phyloP scores from a whole-genome alignment of 371 early-diverging fungal genomes.

The Apophysomyces sp. region DNA sequence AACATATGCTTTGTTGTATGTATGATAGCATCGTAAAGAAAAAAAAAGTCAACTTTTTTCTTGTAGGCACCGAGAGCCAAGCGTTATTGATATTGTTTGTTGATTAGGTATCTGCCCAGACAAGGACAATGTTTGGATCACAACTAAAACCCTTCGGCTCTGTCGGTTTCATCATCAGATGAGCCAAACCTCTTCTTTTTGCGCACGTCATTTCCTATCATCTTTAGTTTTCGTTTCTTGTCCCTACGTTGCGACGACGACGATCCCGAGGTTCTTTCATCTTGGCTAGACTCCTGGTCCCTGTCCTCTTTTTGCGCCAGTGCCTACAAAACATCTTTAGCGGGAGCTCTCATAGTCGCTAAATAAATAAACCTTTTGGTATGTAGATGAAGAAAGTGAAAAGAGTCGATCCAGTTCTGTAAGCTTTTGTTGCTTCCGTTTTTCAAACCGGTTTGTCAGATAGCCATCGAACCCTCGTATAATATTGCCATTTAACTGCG shows the following conservation, averaged over 20 bases:
- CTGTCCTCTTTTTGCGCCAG: slow-evolving; percentile 55
- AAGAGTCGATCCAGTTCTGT: slow-evolving; percentile 65
- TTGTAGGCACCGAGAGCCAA: too few species aligned
- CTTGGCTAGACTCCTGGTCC: slow-evolving; percentile 59
- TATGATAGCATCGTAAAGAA: too few species aligned
- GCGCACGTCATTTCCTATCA: slow-evolving; percentile 14
- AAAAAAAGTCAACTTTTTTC: too few species aligned
- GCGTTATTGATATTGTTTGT: too few species aligned
- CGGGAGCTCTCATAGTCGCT: neutral
- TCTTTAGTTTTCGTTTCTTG: slow-evolving; percentile 37
- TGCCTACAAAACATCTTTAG: slow-evolving; percentile 29
- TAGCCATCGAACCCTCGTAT: slow-evolving; percentile 85
- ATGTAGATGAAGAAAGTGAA: slow-evolving; percentile 64
- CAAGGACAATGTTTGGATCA: neutral
- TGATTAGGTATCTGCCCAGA: neutral
- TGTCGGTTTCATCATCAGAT: neutral
- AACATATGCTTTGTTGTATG: too few species aligned
- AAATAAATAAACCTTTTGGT: slow-evolving; percentile 48
- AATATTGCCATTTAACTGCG: slow-evolving; percentile 77
- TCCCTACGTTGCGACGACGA: slow-evolving; percentile 26
- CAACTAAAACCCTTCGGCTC: neutral
- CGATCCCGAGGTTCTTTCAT: slow-evolving; percentile 32
- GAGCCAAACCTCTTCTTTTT: slow-evolving; percentile 32
- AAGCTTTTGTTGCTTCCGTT: slow-evolving; percentile 54
- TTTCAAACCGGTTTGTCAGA: slow-evolving; percentile 53